Base-by-base conservation (phyloP, 345 rosid species). In the Salix caprea region DNA sequence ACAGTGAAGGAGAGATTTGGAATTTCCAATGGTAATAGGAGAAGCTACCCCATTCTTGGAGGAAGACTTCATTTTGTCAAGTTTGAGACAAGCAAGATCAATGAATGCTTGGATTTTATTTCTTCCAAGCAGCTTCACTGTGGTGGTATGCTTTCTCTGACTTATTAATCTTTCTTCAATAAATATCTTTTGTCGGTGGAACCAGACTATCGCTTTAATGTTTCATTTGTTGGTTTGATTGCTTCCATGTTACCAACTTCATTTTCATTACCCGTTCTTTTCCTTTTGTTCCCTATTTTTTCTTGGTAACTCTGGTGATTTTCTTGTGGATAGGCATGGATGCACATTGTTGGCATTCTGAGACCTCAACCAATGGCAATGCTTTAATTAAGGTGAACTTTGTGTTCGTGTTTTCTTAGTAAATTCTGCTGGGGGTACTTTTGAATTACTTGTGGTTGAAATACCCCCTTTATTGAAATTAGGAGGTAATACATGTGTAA, bases 61-160 rank as follows among this genome's bases (percentile, higher is more conserved):
- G 99, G 99, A 62, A 90, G 99, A 81, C 92, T 96, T 74, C 99
- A 96, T 81, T 90, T 93, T 70, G 99, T 90, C 39, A 94, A 94
- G 87, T 94, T 94, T 80, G 98, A 94, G 89, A 94, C 98, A 26
- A 71, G 80, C 85, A 96, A 96, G 82, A 87, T 96, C 36, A 91
- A 87, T 66, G 98, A 96, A 69, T 96, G 99, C 83, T 84, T 96
- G 66, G 99, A 96, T 75, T 96, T 96, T 76, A 94, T 96, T 54
- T 85, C 86, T 82, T 93, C 99, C 24, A 96, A 96, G 89, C 97
- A 96, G 86, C 99, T 96, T 80, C 97, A 96, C 67, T 77, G 73
- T 5, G 90, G 97, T 50, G 89, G 98, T 91, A 87, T 73, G 34
- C 44, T 18, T 60, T 39, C 54, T 37, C 30, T 23, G 52, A 42